Evolutionary conservation across 305 asterid species (phyloP), one percentile per base, ranked within the genome.

Genomic region (Fraxinus sp.): DNA sequence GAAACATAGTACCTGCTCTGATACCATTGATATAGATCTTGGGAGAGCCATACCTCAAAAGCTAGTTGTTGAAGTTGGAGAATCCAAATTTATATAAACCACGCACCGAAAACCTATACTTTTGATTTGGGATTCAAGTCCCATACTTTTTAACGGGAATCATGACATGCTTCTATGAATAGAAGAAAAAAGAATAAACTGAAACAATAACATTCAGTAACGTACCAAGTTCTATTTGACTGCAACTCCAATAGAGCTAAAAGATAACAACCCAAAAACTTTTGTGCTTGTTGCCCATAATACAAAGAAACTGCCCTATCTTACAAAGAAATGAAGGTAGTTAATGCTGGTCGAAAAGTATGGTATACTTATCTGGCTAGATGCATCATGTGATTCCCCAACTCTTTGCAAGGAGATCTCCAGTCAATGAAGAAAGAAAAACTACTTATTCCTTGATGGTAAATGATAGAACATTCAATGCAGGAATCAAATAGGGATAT

Each of bases 371-470:
- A 72, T 39, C 49, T 66, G 68, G 79, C 62, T 18, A 81, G 70
- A 74, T 64, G 68, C 68, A 77, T 41, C 30, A 32, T 55, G 79
- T 64, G 52, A 78, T 57, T 24, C 52, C 36, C 71, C 72, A 78
- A 33, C 39, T 36, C 39, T 36, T 36, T 1, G 62, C 62, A n/a
- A 71, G 62, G 32, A 52, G 64, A 81, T 37, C 32, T n/a, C 77
- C 81, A 82, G 46, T 64, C 77, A 74, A n/a, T 30, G 18, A 73
- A 66, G 76, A 44, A 39, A 36, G 74, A 78, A 71, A 71, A 14
- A 84, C 13, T 74, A 78, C 35, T 46, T 30, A 14, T 59, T 70
- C 52, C 86, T 8, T 16, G 52, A 76, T 36, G 30, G 77, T 18
- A 85, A 10, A 75, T 3, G 13, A 62, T 75, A 59, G 7, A 32